Evolutionary conservation across 2,329 filamentous ascomycete genomes (phyloP).

Genomic region (Microdochium nivale): DNA sequence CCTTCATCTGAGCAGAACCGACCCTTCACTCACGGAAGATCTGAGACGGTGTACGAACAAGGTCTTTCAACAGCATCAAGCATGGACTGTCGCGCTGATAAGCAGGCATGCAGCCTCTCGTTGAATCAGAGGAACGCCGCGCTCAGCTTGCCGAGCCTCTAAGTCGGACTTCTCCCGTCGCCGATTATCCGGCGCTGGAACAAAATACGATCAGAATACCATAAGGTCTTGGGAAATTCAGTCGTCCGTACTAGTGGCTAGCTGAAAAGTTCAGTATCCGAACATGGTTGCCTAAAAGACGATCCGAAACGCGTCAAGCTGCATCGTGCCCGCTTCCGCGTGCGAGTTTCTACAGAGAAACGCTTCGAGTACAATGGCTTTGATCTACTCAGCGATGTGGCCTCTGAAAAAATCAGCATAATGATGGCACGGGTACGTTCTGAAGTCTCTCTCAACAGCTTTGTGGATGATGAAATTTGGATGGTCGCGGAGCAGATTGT

Average conservation of each 20-base stretch:
- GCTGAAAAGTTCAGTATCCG: background rate
- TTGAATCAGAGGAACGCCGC: background rate
- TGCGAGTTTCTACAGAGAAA: background rate
- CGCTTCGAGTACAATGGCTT: background rate
- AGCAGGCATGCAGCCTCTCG: background rate
- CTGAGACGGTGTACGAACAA: background rate
- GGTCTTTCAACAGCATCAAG: background rate
- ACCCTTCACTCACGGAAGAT: background rate
- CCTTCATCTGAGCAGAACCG: background rate
- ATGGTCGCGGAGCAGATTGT: background rate
- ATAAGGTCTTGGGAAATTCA: too few species aligned
- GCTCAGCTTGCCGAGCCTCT: background rate
- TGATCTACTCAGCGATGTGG: background rate
- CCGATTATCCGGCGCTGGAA: background rate
- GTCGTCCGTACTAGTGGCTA: background rate
- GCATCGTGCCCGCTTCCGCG: background rate
- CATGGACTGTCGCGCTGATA: background rate
- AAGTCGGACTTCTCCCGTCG: background rate
- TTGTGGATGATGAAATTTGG: background rate
- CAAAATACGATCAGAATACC: background rate
- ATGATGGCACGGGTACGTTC: background rate
- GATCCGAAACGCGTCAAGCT: background rate
- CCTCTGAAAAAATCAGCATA: background rate
- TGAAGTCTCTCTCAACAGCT: background rate
- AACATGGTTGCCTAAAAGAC: background rate